Conservation (phyloP, 805 yeast genomes). For the Barnettozyma californica region DNA sequence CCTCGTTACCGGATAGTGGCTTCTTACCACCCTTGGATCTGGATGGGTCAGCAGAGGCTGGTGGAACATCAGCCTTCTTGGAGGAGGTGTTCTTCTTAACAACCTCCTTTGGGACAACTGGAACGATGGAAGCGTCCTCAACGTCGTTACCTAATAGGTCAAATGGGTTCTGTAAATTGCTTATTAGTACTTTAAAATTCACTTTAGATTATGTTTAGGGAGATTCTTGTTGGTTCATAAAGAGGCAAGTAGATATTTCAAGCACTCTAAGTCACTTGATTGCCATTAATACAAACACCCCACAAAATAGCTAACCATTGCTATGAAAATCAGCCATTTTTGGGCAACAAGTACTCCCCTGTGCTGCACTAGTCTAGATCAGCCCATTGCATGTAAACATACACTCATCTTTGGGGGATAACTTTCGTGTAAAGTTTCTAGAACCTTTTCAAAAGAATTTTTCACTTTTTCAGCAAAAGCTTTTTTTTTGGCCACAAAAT, state of each 20-base stretch:
- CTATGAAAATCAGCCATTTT: neutral
- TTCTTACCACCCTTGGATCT: conserved; percentile 70
- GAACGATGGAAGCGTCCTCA: conserved; percentile 61
- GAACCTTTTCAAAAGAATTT: neutral
- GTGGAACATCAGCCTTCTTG: conserved; percentile 80
- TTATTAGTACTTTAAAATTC: conserved; percentile 2
- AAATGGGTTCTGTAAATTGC: conserved; percentile 57
- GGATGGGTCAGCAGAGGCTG: conserved; percentile 76
- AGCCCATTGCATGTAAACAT: neutral
- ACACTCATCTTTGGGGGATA: neutral
- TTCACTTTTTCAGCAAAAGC: neutral
- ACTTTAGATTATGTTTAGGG: neutral
- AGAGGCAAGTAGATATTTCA: neutral
- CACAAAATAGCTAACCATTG: neutral
- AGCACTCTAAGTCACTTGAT: neutral
- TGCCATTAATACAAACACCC: neutral
- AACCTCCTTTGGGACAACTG: conserved; percentile 57
- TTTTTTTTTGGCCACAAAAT: conserved; percentile 3
- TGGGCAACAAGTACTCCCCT: neutral
- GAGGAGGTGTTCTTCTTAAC: conserved; percentile 80
- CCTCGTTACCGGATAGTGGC: conserved; percentile 80
- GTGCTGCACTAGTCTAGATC: neutral
- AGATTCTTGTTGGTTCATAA: neutral
- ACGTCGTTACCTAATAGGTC: conserved; percentile 85
- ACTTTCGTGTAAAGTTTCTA: neutral